A percentile compares a stretch with the other conserved stretches of the same genome.
Conservation (phyloP, 139 green algal species). For the Coelastrella sp. region DNA sequence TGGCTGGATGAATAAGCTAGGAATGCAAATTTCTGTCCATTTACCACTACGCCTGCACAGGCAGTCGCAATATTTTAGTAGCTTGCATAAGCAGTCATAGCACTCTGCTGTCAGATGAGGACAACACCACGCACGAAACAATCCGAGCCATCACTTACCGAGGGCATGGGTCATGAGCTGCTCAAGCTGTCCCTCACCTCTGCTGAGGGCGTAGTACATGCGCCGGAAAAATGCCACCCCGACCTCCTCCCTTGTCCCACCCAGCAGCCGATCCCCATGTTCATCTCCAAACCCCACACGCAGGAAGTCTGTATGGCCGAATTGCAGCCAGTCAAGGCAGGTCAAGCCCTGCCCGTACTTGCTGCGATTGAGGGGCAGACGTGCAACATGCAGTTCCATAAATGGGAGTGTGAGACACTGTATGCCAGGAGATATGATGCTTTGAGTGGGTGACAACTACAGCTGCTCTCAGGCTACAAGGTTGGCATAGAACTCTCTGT, state of each 20-base stretch:
- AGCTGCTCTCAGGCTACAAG: too few species aligned
- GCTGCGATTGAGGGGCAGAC: too few species aligned
- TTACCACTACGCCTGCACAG: conserved; percentile 30
- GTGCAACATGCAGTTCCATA: too few species aligned
- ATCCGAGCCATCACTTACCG: not conserved
- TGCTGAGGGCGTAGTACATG: conserved; percentile 28
- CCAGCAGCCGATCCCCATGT: conserved; percentile 16
- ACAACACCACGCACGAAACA: not conserved
- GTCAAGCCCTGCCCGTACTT: not conserved
- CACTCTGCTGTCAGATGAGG: not conserved
- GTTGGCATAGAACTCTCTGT: too few species aligned
- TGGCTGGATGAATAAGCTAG: conserved; percentile 54
- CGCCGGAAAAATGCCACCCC: not conserved
- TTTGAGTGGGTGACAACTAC: too few species aligned
- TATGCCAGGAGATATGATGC: too few species aligned
- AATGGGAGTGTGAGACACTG: too few species aligned
- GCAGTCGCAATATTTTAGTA: too few species aligned
- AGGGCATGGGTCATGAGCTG: not conserved
- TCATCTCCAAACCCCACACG: conserved; percentile 49
- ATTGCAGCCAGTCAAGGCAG: conserved; percentile 11
- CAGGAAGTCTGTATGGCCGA: conserved; percentile 37
- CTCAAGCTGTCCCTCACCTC: not conserved
- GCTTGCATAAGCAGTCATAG: not conserved
- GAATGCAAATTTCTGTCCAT: conserved; percentile 44
- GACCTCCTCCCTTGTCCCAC: not conserved